These are phyloP conservation scores for Aspergillus sclerotialis DNA, from an alignment of 2,329 filamentous ascomycete genomes.

Conservation along the genomic window DNA sequence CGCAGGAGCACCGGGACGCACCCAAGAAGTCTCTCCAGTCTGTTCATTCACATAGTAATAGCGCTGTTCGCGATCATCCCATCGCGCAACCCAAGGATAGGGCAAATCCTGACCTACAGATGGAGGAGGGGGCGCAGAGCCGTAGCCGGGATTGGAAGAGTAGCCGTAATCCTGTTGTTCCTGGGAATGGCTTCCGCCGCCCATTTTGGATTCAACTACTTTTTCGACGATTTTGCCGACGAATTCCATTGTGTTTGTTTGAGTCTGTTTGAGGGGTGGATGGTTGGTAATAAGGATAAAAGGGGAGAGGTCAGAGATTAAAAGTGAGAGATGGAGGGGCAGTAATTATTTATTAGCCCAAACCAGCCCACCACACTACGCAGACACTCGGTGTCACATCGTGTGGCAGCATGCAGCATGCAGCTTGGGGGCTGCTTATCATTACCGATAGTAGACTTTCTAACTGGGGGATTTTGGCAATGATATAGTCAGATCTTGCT, in stretches of 20 bases:
- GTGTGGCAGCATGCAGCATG: no score
- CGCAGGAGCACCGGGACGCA: slow-evolving; percentile 21
- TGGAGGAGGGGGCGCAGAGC: slow-evolving; percentile 1
- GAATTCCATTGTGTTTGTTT: slow-evolving; percentile 16
- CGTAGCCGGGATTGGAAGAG: neutral
- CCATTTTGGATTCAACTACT: slow-evolving; percentile 13
- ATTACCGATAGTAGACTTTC: no score
- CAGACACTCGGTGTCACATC: no score
- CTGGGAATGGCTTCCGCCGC: slow-evolving; percentile 5
- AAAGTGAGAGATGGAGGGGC: no score
- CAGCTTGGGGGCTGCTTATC: no score
- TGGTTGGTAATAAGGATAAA: neutral
- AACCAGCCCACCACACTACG: no score
- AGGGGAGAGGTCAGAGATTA: neutral
- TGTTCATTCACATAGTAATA: slow-evolving; percentile 43
- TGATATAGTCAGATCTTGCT: no score
- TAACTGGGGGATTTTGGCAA: no score
- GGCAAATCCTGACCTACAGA: slow-evolving; percentile 14
- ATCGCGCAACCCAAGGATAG: slow-evolving; percentile 40
- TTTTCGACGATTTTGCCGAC: slow-evolving; percentile 22
- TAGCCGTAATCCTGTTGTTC: neutral
- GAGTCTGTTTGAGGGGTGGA: neutral
- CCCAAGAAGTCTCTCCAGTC: slow-evolving; percentile 37
- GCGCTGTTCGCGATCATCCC: slow-evolving; percentile 33
- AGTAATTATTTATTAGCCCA: no score